Evolutionary conservation across 441 rosid genomes (phyloP).

Genomic region (Aleurites moluccanus): DNA sequence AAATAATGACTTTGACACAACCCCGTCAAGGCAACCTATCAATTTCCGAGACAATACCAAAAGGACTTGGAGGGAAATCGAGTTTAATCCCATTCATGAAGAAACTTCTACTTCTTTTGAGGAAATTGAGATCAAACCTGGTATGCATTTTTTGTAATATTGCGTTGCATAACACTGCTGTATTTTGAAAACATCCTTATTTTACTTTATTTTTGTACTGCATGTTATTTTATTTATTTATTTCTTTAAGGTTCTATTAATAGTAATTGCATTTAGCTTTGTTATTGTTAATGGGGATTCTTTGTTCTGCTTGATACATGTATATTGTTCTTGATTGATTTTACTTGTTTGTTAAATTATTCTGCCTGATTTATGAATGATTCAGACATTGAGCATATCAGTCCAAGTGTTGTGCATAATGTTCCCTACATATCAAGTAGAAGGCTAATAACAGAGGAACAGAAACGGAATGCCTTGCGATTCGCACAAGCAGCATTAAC

Average conservation of each 20-base stretch:
- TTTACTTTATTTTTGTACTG: not conserved
- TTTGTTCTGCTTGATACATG: not conserved
- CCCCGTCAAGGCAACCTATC: conserved; percentile 19
- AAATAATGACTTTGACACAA: conserved; percentile 21
- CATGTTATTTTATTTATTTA: not conserved
- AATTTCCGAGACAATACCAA: conserved; percentile 13
- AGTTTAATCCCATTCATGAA: conserved; percentile 18
- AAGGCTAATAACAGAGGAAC: conserved; percentile 38
- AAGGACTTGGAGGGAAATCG: conserved; percentile 21
- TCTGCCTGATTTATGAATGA: conserved; percentile 1
- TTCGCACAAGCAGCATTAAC: conserved; percentile 37
- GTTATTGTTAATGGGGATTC: not conserved
- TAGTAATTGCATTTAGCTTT: not conserved
- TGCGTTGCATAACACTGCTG: not conserved
- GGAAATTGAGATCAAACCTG: conserved; percentile 25
- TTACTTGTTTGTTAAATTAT: not conserved
- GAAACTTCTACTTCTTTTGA: conserved; percentile 9
- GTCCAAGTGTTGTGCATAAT: conserved; percentile 13
- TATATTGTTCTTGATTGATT: not conserved
- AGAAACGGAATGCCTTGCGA: conserved; percentile 30
- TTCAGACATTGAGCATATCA: conserved; percentile 25
- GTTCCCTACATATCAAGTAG: conserved; percentile 30
- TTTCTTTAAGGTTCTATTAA: not conserved
- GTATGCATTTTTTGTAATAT: conserved; percentile 20
- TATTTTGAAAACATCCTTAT: not conserved